These are phyloP conservation scores for Exutisphaerella laricina DNA, from an alignment of 2,329 filamentous ascomycete genomes.

Conservation along the genomic window DNA sequence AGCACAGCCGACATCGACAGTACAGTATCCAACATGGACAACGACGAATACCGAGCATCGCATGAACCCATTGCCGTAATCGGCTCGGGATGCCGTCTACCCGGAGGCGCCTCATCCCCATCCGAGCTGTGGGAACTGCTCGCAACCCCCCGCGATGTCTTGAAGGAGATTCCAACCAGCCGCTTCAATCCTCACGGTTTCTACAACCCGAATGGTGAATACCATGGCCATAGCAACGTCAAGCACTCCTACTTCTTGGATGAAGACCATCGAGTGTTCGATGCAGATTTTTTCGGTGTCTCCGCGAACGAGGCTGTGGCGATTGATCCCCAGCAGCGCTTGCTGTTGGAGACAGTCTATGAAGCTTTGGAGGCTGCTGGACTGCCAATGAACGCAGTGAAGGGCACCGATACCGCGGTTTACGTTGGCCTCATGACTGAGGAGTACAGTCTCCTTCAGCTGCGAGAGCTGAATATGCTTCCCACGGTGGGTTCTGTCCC, in stretches of 20 bases:
- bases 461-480: slow-evolving; percentile 11
- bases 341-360: slow-evolving; percentile 39
- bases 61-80: slow-evolving; percentile 36
- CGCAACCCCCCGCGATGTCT: slow-evolving; percentile 9
- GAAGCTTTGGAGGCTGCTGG: slow-evolving; percentile 31
- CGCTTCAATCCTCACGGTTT: slow-evolving; percentile 26
- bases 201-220: slow-evolving; percentile 9
- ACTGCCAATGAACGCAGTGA: not conserved
- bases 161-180: slow-evolving; percentile 18
- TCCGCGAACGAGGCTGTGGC: slow-evolving; percentile 37
- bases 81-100: slow-evolving; percentile 38
- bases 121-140: slow-evolving; percentile 13
- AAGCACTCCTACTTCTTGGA: slow-evolving; percentile 28
- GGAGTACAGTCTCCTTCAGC: slow-evolving; percentile 12
- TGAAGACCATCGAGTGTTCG: slow-evolving; percentile 29
- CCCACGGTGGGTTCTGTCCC: too few relatives aligned
- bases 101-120: slow-evolving; percentile 10
- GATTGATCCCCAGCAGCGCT: slow-evolving; percentile 40
- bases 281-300: slow-evolving; percentile 42
- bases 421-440: slow-evolving; percentile 12
- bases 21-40: too few relatives aligned
- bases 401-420: not conserved
- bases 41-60: too few relatives aligned
- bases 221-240: slow-evolving; percentile 13
- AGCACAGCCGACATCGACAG: too few relatives aligned